Evolutionary conservation across 371 early-diverging fungal species (phyloP), one percentile per base, ranked within the genome.

Genomic region (Phascolomyces articulosus): DNA sequence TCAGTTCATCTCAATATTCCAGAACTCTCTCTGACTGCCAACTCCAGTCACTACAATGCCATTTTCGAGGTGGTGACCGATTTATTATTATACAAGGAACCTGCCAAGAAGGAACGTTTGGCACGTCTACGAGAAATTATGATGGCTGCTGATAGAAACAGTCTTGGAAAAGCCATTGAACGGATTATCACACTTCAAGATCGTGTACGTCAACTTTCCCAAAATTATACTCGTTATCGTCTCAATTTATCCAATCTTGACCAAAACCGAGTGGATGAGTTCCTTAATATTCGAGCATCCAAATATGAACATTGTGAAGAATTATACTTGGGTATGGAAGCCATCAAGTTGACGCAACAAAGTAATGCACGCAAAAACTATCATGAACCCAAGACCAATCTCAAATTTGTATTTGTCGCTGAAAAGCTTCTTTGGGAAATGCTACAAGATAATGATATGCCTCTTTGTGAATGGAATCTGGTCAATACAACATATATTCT

Each of bases 41-140:
- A 89, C 40, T 90, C 95, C 4, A 69, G 74, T 26, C 95, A 95
- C 75, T 95, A 90, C 72, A 74, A 84, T 40, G 80, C 87, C 3
- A 74, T 93, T 4, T 84, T 86, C 58, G 87, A 93, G 63, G 86
- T 93, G 15, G 88, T 93, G 44, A 84, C 82, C 0, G 90, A 93
- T 61, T 80, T 96, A 23, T 69, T 96, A 4, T 84, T 94, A 16
- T 95, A 94, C 67, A 87, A 86, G 27, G 95, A 95, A 60, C 93
- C 95, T 7, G 86, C 85, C 0, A 83, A 87, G 60, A 91, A 90
- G 38, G 88, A 89, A 51, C 85, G 91, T 13, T 74, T 80, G 55
- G 92, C 88, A 44, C 80, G 89, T 21, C 72, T 94, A 16, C 83
- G 89, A 47, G 90, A 92, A 28, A 91, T 93, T 62, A 77, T 91